Evolutionary conservation across 2,329 filamentous ascomycete species (phyloP).

Genomic region (Tolypocladium nubicola): DNA sequence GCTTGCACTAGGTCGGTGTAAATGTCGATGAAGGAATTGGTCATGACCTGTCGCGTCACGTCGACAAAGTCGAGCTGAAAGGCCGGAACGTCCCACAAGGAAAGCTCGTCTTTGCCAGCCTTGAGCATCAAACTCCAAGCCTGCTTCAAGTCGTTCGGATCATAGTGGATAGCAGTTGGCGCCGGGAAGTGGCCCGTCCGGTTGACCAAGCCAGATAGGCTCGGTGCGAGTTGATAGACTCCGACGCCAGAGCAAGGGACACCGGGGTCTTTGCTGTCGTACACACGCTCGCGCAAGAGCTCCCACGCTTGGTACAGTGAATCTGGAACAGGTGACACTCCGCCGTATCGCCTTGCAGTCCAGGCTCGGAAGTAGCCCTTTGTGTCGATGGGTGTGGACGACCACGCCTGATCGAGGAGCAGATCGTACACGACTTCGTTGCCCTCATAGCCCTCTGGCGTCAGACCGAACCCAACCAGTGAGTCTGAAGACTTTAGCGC

Average conservation of each 20-base stretch:
- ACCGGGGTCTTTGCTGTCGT: slow-evolving; percentile 36
- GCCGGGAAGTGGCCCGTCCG: slow-evolving; percentile 25
- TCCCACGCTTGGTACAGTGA: slow-evolving; percentile 34
- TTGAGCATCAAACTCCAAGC: slow-evolving; percentile 28
- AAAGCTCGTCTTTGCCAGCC: slow-evolving; percentile 18
- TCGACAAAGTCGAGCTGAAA: slow-evolving; percentile 38
- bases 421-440: slow-evolving; percentile 42
- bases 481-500: slow-evolving; percentile 28
- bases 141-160: slow-evolving; percentile 22
- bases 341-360: slow-evolving; percentile 30
- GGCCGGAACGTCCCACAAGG: slow-evolving; percentile 28
- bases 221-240: slow-evolving; percentile 33
- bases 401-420: slow-evolving; percentile 41
- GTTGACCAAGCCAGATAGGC: slow-evolving; percentile 26
- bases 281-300: slow-evolving; percentile 30
- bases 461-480: slow-evolving; percentile 36
- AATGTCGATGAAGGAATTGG: slow-evolving; percentile 30
- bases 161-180: slow-evolving; percentile 29
- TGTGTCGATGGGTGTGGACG: slow-evolving; percentile 28
- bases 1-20: slow-evolving; percentile 25
- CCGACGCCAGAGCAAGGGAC: slow-evolving; percentile 30
- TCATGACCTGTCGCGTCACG: slow-evolving; percentile 35
- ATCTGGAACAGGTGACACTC: slow-evolving; percentile 11
- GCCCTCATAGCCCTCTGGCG: slow-evolving; percentile 39
- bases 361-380: slow-evolving; percentile 33